phyloP scores from a whole-genome alignment of 768 basidiomycete species.

The Tubosaeta sp. region DNA sequence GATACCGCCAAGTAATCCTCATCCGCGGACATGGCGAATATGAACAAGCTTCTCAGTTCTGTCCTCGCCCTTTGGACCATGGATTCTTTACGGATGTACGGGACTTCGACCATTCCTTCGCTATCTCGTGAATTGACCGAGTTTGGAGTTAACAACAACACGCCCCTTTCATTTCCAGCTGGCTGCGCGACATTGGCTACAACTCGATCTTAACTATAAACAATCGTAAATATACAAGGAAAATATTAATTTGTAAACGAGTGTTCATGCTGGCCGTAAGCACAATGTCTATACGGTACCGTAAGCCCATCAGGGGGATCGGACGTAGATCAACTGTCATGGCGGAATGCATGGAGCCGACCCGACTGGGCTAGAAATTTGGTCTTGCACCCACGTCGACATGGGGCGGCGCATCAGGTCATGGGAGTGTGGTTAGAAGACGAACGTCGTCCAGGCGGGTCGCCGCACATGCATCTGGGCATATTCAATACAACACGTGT shows the following conservation, averaged over 20 bases:
- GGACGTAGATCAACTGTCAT: not conserved
- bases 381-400: not conserved
- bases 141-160: constrained; percentile 1
- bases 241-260: not conserved
- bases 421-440: constrained; percentile 2
- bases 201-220: no score
- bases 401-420: not conserved
- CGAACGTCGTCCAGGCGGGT: not conserved
- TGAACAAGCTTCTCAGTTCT: constrained; percentile 11
- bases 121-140: constrained; percentile 10
- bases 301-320: not conserved
- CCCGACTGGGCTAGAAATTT: not conserved
- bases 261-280: not conserved
- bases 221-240: no score
- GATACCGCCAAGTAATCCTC: constrained; percentile 4
- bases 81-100: constrained; percentile 22
- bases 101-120: constrained; percentile 9
- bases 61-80: constrained; percentile 8
- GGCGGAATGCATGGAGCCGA: constrained; percentile 1
- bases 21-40: constrained; percentile 26
- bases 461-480: not conserved
- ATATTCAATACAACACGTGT: not conserved
- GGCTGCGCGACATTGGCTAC: not conserved
- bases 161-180: not conserved
- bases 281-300: not conserved